Base-by-base conservation (phyloP, 306 rosid genomes). In the Myrica gale region DNA sequence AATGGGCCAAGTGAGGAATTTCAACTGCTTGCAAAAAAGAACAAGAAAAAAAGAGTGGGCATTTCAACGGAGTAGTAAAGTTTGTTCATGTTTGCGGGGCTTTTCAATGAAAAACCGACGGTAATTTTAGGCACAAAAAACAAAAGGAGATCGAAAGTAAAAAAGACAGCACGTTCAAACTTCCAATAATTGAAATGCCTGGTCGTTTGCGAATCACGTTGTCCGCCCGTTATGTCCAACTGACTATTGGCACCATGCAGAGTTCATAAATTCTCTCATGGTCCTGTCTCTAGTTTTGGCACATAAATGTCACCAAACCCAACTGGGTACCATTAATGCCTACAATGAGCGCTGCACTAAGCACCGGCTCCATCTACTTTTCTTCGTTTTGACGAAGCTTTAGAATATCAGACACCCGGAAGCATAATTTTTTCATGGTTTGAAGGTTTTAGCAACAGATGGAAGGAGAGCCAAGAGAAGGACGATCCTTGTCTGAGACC, bases 401-500 rank as follows among this genome's bases (percentile, higher is more conserved):
- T 19, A 16, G 50, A 50, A 15, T 68, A 62, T 37, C 32, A 71
- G 68, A 42, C 5, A n/a, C 63, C 39, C 46, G 47, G 58, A 78
- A 74, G 17, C 62, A 68, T 55, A 71, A 60, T 44, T 43, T n/a
- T 68, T 74, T 77, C 80, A 37, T 55, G 72, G 62, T 1, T 74
- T 20, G 19, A 57, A n/a, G 62, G 65, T 78, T 76, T 76, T 76
- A 79, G 81, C 42, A 50, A 48, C 10, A 44, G 65, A 90, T 93
- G 97, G 84, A 19, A 80, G 81, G 63, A 63, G 80, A 76, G 60
- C 66, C 45, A 7, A 79, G 77, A 19, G 85, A 87, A 51, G 96
- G 89, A 70, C 82, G 95, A 82, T 90, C 97, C 73, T 87, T 92
- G 87, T 72, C 78, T 17, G 90, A 87, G 69, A 90, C 95, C 82